Percentiles rank a stretch among this genome's conserved stretches.
Conservation (phyloP, 371 early-diverging fungal genomes). For the Mortierella sp. region DNA sequence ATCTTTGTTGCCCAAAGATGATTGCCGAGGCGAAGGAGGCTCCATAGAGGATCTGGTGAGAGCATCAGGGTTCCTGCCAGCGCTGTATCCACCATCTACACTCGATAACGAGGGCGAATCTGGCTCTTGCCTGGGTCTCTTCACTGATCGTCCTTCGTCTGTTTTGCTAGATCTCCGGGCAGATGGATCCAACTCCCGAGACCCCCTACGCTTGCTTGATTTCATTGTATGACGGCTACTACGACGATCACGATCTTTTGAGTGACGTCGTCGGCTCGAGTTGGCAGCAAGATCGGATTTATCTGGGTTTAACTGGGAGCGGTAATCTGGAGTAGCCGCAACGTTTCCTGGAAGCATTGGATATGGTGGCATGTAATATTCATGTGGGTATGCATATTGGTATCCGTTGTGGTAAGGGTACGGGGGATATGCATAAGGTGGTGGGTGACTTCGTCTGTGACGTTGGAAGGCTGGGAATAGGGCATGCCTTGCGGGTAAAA, state of each 20-base stretch:
- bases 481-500: slow-evolving; percentile 43
- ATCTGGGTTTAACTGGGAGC: not conserved
- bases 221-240: slow-evolving; percentile 24
- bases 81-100: slow-evolving; percentile 1
- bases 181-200: slow-evolving; percentile 31
- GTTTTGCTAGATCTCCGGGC: slow-evolving; percentile 4
- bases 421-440: slow-evolving; percentile 10
- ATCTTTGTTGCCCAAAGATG: slow-evolving; percentile 6
- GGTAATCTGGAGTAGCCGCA: not conserved
- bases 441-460: slow-evolving; percentile 9
- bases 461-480: slow-evolving; percentile 47
- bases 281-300: not conserved
- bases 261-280: slow-evolving; percentile 6
- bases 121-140: slow-evolving; percentile 33
- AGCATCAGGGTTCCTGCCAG: slow-evolving; percentile 1
- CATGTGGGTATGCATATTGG: slow-evolving; percentile 16
- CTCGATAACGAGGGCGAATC: slow-evolving; percentile 20
- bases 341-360: not conserved
- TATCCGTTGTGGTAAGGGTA: slow-evolving; percentile 23
- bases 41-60: slow-evolving; percentile 16
- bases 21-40: slow-evolving; percentile 13
- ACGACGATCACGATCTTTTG: slow-evolving; percentile 27
- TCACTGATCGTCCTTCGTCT: slow-evolving; percentile 14
- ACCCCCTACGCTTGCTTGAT: slow-evolving; percentile 42
- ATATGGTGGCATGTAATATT: not conserved